phyloP scores from a whole-genome alignment of 805 yeast species.

The Metschnikowia drakensbergensis region DNA sequence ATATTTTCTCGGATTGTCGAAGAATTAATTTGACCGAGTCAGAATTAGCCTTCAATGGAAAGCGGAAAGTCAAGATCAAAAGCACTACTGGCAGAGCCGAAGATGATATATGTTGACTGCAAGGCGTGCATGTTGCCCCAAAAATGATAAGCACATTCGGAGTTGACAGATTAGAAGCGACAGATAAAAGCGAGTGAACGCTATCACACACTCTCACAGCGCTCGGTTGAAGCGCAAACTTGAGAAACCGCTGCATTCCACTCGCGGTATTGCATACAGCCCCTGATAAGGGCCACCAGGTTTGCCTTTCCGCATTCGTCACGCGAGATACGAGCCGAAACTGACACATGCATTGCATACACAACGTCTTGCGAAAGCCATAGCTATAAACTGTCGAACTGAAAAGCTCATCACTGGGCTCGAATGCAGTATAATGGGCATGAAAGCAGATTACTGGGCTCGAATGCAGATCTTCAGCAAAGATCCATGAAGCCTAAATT shows the following conservation, averaged over 20 bases:
- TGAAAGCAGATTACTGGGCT: too few relatives aligned
- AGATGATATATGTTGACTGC: not conserved
- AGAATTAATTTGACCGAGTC: not conserved
- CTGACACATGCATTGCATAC: not conserved
- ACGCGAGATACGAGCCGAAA: not conserved
- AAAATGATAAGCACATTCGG: not conserved
- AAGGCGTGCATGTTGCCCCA: not conserved
- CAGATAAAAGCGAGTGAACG: not conserved
- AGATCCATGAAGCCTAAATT: too few relatives aligned
- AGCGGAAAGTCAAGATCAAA: not conserved
- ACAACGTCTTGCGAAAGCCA: not conserved
- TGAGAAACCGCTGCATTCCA: not conserved
- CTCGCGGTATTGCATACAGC: not conserved
- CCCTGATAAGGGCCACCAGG: not conserved
- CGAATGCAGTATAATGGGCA: too few relatives aligned
- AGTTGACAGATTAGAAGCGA: not conserved
- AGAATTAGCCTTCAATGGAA: not conserved
- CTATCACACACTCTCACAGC: not conserved
- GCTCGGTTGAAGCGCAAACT: not conserved
- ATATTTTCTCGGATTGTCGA: not conserved
- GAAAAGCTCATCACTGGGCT: too few relatives aligned
- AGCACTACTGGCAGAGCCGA: not conserved
- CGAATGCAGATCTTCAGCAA: too few relatives aligned
- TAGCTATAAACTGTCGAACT: too few relatives aligned
- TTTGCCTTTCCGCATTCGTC: slow-evolving; percentile 2